Evolutionary conservation across 345 rosid genomes (phyloP).

Genomic region (Clausena lansium): DNA sequence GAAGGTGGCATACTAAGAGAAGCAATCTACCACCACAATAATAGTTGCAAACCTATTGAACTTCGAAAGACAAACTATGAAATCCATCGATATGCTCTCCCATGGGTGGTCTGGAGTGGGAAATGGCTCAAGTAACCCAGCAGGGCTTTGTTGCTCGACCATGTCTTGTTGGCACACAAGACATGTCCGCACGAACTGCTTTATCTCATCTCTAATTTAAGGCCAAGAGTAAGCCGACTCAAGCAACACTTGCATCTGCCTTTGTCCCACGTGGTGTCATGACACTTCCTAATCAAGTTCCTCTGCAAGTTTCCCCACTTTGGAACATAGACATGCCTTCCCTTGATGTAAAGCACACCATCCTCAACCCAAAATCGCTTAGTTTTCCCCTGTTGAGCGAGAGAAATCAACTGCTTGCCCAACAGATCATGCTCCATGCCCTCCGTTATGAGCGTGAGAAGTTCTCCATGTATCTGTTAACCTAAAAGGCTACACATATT

Average conservation of each 20-base stretch:
- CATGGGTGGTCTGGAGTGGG: rapidly evolving
- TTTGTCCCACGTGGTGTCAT: not conserved
- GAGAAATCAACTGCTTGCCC: rapidly evolving
- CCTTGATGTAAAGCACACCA: not conserved
- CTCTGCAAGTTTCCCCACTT: not conserved
- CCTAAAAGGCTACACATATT: no score
- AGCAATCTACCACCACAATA: not conserved
- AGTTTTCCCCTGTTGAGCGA: rapidly evolving
- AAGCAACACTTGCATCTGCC: no score
- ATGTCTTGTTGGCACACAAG: not conserved
- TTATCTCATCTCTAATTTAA: not conserved
- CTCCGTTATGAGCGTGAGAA: rapidly evolving
- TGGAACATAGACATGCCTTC: rapidly evolving
- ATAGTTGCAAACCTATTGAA: not conserved
- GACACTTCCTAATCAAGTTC: not conserved
- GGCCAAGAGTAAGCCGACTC: not conserved
- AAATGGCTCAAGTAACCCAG: not conserved
- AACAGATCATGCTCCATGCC: not conserved
- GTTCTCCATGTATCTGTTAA: no score
- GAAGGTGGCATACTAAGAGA: not conserved
- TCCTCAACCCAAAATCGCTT: not conserved
- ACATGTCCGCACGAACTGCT: not conserved
- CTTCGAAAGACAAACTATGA: not conserved
- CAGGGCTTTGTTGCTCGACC: rapidly evolving
- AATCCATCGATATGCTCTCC: not conserved